Base-by-base conservation (phyloP, 2,329 filamentous ascomycete species). In the Talaromyces funiculosus region DNA sequence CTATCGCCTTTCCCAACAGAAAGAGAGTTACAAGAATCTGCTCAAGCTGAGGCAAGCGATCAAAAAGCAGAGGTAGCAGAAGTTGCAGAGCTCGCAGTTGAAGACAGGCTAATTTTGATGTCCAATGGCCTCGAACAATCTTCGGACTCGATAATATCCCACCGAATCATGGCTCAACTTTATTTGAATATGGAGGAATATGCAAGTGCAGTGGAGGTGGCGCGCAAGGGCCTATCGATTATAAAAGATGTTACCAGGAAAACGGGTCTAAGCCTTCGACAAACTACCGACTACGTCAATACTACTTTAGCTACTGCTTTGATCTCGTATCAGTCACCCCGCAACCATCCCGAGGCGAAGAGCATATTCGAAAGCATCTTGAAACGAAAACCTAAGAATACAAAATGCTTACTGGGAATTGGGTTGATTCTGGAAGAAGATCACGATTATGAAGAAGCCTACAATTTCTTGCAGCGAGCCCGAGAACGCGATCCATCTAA, bases 391-490 rank as follows among this genome's bases (percentile, higher is more conserved):
- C 82, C 86, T 1, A 85, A 84, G 2, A 92, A 89, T 0, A 95
- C 92, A 0, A 78, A 86, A 31, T 92, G 92, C 2, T 79, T 99
- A 63, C 90, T 97, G 49, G 94, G 94, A 0, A 86, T 97, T 35
- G 95, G 94, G 1, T 77, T 97, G 24, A 93, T 99, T 42, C 88
- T 92, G 51, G 92, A 97, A 73, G 94, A 97, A 67, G 92, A 96
- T 65, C 89, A 96, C 68, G 89, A 97, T 64, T 97, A 90, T 68
- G 81, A 84, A 51, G 83, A 90, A 68, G 94, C 95, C 0, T 86
- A 92, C 40, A 84, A 88, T 29, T 97, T 96, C 68, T 77, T 99
- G 12, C 83, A 82, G 40, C 84, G 90, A 64, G 94, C 94, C 1
- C 73, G 95, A 26, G 73, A 86, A 64, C 84, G 89, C 24, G 90